Evolutionary conservation across 2,329 filamentous ascomycete genomes (phyloP).

Genomic region (Trichoderma citrinoviride): DNA sequence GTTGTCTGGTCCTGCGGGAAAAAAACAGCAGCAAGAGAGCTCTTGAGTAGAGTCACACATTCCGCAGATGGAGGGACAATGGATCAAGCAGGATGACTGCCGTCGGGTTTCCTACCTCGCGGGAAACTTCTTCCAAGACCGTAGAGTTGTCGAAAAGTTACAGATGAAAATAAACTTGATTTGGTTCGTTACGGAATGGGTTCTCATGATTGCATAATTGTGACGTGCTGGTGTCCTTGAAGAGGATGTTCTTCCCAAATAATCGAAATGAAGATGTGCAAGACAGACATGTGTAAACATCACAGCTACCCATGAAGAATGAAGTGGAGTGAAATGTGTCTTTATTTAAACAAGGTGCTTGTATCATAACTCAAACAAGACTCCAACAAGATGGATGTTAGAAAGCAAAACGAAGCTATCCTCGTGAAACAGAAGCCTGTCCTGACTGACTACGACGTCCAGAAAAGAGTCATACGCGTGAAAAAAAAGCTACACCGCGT

Average conservation of each 20-base stretch:
- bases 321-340: background rate
- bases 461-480: background rate
- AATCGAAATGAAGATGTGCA: background rate
- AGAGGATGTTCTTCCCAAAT: too few relatives aligned
- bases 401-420: background rate
- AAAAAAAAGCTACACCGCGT: too few relatives aligned
- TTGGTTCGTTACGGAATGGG: slow-evolving; percentile 18
- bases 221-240: too few relatives aligned
- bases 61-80: slow-evolving; percentile 55
- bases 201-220: background rate
- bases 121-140: slow-evolving; percentile 31
- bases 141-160: slow-evolving; percentile 10
- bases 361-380: background rate
- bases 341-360: background rate
- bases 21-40: too few relatives aligned
- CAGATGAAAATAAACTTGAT: slow-evolving; percentile 14
- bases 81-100: slow-evolving; percentile 63
- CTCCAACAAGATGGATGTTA: background rate
- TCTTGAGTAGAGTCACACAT: slow-evolving; percentile 6
- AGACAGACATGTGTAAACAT: too few relatives aligned
- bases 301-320: too few relatives aligned
- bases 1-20: slow-evolving; percentile 58
- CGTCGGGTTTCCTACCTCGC: slow-evolving; percentile 47
- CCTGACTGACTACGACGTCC: slow-evolving; percentile 17
- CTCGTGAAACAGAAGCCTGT: slow-evolving; percentile 4